Base-by-base conservation (phyloP, 768 basidiomycete genomes). In the Suillus spraguei region DNA sequence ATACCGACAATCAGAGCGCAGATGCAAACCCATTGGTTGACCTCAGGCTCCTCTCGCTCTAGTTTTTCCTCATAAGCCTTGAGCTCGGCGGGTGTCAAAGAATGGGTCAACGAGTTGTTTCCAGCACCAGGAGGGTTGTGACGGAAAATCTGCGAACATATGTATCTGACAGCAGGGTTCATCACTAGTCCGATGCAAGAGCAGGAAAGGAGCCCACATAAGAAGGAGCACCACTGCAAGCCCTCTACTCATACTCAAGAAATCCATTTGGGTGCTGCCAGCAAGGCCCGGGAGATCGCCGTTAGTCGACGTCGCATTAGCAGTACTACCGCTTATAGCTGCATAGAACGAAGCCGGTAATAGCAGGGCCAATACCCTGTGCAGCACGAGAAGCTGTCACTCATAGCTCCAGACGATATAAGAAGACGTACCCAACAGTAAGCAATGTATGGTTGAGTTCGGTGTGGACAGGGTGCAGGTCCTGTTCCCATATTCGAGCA, bases 381-480 rank as follows among this genome's bases (percentile, higher is more conserved):
- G 55, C 22, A n/a, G 28, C 28, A 10, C 24, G 28, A 42, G 16
- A 28, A 13, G 39, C 10, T 17, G 24, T 58, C 20, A 9, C 10
- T 41, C 24, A 13, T 28, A 32, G 9, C 5, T 32, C 24, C 17
- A 32, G 11, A 52, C 35, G 8, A 17, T 53, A 58, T 28, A 33
- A 38, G 17, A 47, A 14, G 6, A 72, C 80, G n/a, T 64, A 87
- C 88, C 90, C 90, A 65, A 92, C 80, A 0, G 84, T 86, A 4
- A 92, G 80, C 24, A 92, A 72, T 0, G 87, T 82, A 60, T 90
- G 88, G 66, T 92, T 91, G 2, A 92, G 78, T 66, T 91, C 80
- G 0, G 85, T 84, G 11, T 83, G 69, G 67, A 87, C 85, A 2
- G 87, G 87, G 67, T 90, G 85, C 10, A 92, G 76, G 60, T 88